Base-by-base conservation (phyloP, 1,284 basidiomycete species). In the Heterobasidion irregulare region DNA sequence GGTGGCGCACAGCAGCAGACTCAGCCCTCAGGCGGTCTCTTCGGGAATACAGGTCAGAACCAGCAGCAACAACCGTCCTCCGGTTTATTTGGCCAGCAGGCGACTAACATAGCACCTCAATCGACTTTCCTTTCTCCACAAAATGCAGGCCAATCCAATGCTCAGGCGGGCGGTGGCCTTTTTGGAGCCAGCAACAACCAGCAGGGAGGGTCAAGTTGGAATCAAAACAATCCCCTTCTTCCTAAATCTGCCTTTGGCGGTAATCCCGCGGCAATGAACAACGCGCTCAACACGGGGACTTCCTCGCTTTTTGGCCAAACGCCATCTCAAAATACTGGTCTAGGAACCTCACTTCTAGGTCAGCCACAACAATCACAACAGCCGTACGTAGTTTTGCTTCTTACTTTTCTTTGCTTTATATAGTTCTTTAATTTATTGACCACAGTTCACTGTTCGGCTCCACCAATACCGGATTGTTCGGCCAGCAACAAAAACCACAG, bases 81-180 rank as follows among this genome's bases (percentile, higher is more conserved):
- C 18, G 52, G 60, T 47, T 32, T 66, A 15, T 72, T 74, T 56
- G 70, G 68, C 34, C 69, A 71, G 55, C 59, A 68, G 45, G 54
- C 57, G 44, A 57, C 56, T 45, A 53, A 41, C n/a, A n/a, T 43
- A 5, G 26, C 46, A 15, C 16, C 18, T 47, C 15, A 47, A 16
- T 47, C 9, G 46, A n/a, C 7, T 10, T 47, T 32, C 26, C 26
- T 47, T 47, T 19, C 57, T 35, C 55, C 57, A 41, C 2, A 44
- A 6, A n/a, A 62, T 44, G 50, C 59, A 44, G 46, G 59, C 57
- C 50, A 62, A 58, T 50, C 58, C 33, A 47, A 18, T 18, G 4
- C 18, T 13, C 51, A 52, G 41, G 50, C 64, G 54, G 58, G 64
- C 19, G 58, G 58, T 5, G 57, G 58, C 49, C 54, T 61, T 15